Base-by-base conservation (phyloP, 2,329 filamentous ascomycete species). In the Ceratocystis eucalypticola region DNA sequence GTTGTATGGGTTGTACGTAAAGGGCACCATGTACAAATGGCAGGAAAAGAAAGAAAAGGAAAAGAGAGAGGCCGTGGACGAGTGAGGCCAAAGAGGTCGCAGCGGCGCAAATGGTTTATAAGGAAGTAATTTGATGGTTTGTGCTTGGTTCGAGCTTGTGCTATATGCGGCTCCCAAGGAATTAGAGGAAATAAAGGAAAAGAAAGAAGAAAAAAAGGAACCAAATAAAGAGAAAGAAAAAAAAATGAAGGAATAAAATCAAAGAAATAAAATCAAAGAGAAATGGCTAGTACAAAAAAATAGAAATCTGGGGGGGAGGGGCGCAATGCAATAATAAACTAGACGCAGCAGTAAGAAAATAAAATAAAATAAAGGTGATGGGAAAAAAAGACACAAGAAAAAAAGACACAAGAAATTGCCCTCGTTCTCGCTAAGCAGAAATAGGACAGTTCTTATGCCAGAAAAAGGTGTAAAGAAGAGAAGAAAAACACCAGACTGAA, bases 71-170 rank as follows among this genome's bases (percentile, higher is more conserved):
- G 53, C n/a, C 53, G 53, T 59, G 53, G 28, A 41, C 22, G 61
- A 62, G 22, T 28, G 10, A 22, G 12, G 41, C 37, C 12, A 45
- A 46, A 44, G 41, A 62, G 37, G 61, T 25, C 22, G 30, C 20
- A 62, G 61, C 61, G 33, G 37, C 37, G 61, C 61, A 46, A 62
- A 62, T 41, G 61, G 61, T 46, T 59, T 59, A 59, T 59, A 59
- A 62, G 61, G 37, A 46, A 44, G 61, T 62, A 45, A 44, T 44
- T 62, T 41, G 61, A 25, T 46, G 61, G 61, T 62, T 44, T 44
- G 61, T 62, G 53, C 53, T 59, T 30, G 53, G 53, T 59, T 59
- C 17, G 53, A 59, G 53, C 53, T 33, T 59, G 53, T 59, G 53
- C 53, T 59, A 59, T 59, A 59, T 59, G 53, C 53, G 53, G 53